phyloP scores from a whole-genome alignment of 495 filamentous ascomycete species.

The Lepraria neglecta region DNA sequence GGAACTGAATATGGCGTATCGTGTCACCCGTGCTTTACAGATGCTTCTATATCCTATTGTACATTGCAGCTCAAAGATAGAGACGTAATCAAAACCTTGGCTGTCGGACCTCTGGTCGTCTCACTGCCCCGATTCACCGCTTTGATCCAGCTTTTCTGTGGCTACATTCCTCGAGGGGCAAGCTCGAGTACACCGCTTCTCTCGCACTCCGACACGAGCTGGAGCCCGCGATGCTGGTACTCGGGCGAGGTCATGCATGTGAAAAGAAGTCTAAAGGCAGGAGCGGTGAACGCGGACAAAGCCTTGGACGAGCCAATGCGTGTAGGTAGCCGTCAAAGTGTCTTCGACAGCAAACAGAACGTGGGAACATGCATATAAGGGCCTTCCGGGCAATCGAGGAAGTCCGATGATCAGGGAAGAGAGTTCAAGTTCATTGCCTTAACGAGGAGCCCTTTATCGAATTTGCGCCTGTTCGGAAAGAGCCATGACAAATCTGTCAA shows the following conservation, averaged over 20 bases:
- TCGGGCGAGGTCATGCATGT: too few relatives aligned
- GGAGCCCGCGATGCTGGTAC: too few relatives aligned
- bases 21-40: too few relatives aligned
- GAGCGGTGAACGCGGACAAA: neutral
- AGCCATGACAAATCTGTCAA: neutral
- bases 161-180: neutral
- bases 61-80: too few relatives aligned
- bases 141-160: neutral
- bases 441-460: neutral
- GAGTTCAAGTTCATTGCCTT: neutral
- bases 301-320: neutral
- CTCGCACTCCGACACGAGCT: too few relatives aligned
- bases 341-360: conserved; percentile 1
- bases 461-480: neutral
- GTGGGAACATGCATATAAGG: too few relatives aligned
- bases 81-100: too few relatives aligned
- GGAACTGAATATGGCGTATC: too few relatives aligned
- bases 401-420: neutral
- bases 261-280: neutral
- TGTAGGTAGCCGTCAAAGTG: neutral
- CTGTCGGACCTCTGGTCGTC: too few relatives aligned
- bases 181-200: too few relatives aligned
- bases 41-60: too few relatives aligned
- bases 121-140: neutral
- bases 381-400: neutral